Conservation (phyloP, 2,329 filamentous ascomycete genomes). For the Neonectria punicea region DNA sequence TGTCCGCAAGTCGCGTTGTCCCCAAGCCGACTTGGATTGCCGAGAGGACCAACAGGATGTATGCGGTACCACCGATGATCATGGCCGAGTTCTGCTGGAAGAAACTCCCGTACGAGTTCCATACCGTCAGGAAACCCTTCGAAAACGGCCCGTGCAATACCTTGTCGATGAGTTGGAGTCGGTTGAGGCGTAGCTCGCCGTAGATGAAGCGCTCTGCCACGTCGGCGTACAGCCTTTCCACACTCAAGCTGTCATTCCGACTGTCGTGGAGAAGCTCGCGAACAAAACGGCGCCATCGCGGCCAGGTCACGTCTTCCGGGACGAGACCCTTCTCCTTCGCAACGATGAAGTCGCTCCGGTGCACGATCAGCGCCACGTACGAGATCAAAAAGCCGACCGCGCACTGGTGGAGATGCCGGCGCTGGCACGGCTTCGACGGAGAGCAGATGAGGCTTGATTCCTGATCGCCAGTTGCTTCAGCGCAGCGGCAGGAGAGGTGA, state of each 20-base stretch:
- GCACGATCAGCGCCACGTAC: conserved; percentile 12
- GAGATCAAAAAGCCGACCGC: conserved; percentile 17
- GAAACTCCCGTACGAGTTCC: conserved; percentile 51
- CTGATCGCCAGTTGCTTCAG: neutral
- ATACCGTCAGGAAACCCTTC: conserved; percentile 38
- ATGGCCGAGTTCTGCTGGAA: conserved; percentile 55
- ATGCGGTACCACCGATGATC: conserved; percentile 53
- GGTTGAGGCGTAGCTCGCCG: conserved; percentile 27
- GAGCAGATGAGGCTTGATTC: neutral
- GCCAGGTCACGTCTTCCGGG: conserved; percentile 18
- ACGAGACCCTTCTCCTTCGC: conserved; percentile 4
- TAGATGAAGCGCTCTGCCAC: conserved; percentile 24
- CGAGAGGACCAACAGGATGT: conserved; percentile 56
- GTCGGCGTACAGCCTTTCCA: conserved; percentile 15
- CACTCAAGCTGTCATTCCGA: neutral
- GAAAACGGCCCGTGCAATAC: conserved; percentile 21
- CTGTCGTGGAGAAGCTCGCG: conserved; percentile 8
- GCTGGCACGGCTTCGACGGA: neutral
- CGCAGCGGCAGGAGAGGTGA: conserved; percentile 36
- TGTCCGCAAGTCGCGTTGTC: conserved; percentile 46
- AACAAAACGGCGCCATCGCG: conserved; percentile 7
- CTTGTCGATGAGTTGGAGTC: conserved; percentile 21
- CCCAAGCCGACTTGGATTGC: conserved; percentile 61
- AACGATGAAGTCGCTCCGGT: conserved; percentile 17
- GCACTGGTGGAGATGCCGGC: conserved; percentile 12